These are phyloP conservation scores for Colletotrichum sansevieriae DNA, from an alignment of 2,329 filamentous ascomycete genomes.

Conservation along the genomic window DNA sequence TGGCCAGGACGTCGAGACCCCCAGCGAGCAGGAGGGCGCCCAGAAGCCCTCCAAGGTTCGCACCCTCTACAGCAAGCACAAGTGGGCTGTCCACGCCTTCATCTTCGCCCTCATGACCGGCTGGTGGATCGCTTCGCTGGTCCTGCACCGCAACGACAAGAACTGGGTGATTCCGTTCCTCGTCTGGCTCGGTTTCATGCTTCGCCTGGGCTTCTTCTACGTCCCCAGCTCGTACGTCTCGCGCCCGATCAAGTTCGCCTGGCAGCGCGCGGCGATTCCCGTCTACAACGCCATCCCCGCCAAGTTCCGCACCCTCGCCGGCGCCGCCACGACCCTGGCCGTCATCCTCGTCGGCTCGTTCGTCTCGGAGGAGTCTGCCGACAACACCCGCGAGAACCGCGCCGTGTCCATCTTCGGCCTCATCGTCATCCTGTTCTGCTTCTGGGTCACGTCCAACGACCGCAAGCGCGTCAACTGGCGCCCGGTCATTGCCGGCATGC, in stretches of 20 bases:
- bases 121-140: constrained; percentile 83
- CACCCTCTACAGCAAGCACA: constrained; percentile 53
- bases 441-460: constrained; percentile 80
- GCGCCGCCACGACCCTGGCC: constrained; percentile 73
- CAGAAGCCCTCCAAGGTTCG: constrained; percentile 46
- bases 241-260: constrained; percentile 74
- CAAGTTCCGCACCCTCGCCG: constrained; percentile 72
- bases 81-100: constrained; percentile 41
- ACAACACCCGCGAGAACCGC: constrained; percentile 85
- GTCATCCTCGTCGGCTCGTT: constrained; percentile 86
- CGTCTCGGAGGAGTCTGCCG: constrained; percentile 74
- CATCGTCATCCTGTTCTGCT: constrained; percentile 73
- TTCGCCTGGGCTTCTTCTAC: constrained; percentile 82
- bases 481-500: constrained; percentile 89
- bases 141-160: constrained; percentile 77
- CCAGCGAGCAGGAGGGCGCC: constrained; percentile 45
- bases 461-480: constrained; percentile 77
- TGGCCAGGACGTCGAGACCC: constrained; percentile 52
- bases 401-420: constrained; percentile 86
- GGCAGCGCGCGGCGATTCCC: constrained; percentile 73
- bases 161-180: constrained; percentile 91
- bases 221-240: constrained; percentile 76
- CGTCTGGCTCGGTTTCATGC: constrained; percentile 79
- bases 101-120: constrained; percentile 61
- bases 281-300: constrained; percentile 74